phyloP scores from a whole-genome alignment of 1,284 basidiomycete genomes.

The Singerocomus inundabilis region DNA sequence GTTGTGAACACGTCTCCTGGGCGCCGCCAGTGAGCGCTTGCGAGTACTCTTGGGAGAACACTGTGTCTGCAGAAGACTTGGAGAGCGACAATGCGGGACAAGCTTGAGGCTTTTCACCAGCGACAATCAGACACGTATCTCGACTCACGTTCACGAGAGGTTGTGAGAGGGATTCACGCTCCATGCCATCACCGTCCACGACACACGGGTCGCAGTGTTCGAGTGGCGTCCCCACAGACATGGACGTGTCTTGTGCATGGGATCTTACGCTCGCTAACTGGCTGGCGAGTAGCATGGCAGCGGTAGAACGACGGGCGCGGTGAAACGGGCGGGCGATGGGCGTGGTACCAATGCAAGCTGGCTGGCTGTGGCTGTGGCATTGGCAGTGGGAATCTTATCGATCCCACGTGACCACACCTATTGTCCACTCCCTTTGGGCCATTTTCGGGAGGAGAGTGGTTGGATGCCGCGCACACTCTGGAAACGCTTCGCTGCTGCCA shows the following conservation, averaged over 20 bases:
- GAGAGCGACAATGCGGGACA: slow-evolving; percentile 16
- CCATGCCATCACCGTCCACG: slow-evolving; percentile 10
- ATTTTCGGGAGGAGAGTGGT: neutral
- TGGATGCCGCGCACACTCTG: slow-evolving; percentile 62
- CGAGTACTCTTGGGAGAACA: slow-evolving; percentile 13
- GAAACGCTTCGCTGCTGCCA: slow-evolving; percentile 50
- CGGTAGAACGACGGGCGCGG: neutral
- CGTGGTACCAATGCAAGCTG: slow-evolving; percentile 29
- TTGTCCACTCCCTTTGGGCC: neutral
- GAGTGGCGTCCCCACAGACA: slow-evolving; percentile 3
- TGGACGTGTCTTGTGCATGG: slow-evolving; percentile 3
- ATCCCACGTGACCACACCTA: slow-evolving; percentile 8
- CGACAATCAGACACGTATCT: slow-evolving; percentile 27
- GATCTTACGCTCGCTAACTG: slow-evolving; percentile 19
- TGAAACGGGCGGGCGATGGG: slow-evolving; percentile 12
- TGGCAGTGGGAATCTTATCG: slow-evolving; percentile 30
- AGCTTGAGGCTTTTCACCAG: slow-evolving; percentile 31
- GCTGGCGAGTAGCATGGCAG: neutral
- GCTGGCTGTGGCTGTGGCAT: slow-evolving; percentile 7
- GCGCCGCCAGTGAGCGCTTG: slow-evolving; percentile 15
- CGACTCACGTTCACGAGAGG: slow-evolving; percentile 29
- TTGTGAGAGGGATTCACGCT: slow-evolving; percentile 25
- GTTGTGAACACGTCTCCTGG: slow-evolving; percentile 19
- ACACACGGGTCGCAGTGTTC: neutral
- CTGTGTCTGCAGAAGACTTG: slow-evolving; percentile 22